Base-by-base conservation (phyloP, 176 grass and related monocot species). In the Hordeum marinum region DNA sequence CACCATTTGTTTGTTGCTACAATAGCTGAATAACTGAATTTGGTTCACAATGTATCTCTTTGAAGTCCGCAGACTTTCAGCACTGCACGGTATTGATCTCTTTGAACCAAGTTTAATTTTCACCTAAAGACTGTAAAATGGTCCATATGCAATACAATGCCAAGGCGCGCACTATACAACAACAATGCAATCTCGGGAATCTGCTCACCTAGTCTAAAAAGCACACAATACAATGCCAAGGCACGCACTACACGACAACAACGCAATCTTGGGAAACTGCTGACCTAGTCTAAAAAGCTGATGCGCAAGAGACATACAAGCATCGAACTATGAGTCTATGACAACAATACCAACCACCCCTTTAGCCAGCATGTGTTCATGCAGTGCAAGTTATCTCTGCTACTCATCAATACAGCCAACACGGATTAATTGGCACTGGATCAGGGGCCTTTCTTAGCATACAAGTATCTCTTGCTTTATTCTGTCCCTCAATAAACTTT, bases 241-340 rank as follows among this genome's bases (percentile, higher is more conserved):
- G 68, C 31, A 48, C 21, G 58, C 14, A 72, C 74, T 60, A 87
- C 11, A 75, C 15, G 39, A 83, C 66, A 83, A 65, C 11, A 8
- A 76, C 9, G 63, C 43, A 87, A 75, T 76, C 69, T 85, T 66
- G 27, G 7, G 70, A 76, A 68, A 76, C 36, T 61, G 31, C 21
- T 12, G n/a, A 69, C 27, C 87, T 68, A 50, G 85, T 75, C 68
- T 57, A 80, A 66, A 80, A 72, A 17, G 34, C 21, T 89, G 76
- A 60, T 23, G 23, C 36, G 36, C 34, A 85, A 60, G 21, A 45
- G 65, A 72, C 1, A 23, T 21, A 24, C 9, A 68, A 26, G 34
- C 36, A 75, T 46, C 46, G 27, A 68, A 39, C 58, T 67, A 85
- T 31, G 37, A 60, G 75, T 31, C 66, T 67, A 85, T 31, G 11